Evolutionary conservation across 169 alveolate genomes (phyloP).

Genomic region (Perkinsus marinus): DNA sequence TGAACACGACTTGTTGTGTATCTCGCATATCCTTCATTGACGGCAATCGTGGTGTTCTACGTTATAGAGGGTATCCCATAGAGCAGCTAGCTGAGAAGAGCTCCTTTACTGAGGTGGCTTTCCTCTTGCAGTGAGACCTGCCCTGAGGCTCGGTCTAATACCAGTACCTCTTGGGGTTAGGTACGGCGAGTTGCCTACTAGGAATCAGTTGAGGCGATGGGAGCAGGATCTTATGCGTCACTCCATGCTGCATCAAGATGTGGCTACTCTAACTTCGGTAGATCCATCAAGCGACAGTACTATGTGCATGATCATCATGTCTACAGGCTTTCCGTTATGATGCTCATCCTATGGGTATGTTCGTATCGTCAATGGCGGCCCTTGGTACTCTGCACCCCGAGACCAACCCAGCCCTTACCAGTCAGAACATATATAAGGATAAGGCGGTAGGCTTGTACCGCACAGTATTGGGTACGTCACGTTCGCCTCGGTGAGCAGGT

Average conservation of each 20-base stretch:
- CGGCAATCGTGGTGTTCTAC: conserved; percentile 66
- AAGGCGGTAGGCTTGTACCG: neutral
- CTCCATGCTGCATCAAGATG: neutral
- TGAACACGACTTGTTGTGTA: conserved; percentile 54
- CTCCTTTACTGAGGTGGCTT: conserved; percentile 57
- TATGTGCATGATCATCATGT: neutral
- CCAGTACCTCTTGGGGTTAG: conserved; percentile 15
- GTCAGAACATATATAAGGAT: conserved; percentile 3
- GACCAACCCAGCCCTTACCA: conserved; percentile 53
- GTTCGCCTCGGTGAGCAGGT: conserved; percentile 29
- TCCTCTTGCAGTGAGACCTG: conserved; percentile 6
- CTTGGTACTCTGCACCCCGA: conserved; percentile 60
- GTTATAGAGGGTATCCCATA: conserved; percentile 66
- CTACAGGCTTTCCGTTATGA: conserved; percentile 43
- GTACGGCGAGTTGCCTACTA: conserved; percentile 66
- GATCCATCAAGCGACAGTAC: too few relatives aligned
- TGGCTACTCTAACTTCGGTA: neutral
- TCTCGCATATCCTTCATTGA: conserved; percentile 62
- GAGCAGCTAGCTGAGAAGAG: conserved; percentile 61
- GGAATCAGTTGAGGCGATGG: conserved; percentile 10
- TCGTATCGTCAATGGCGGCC: conserved; percentile 54
- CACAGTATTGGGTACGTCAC: too few relatives aligned
- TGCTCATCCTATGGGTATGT: conserved; percentile 73
- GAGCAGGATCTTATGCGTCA: neutral
- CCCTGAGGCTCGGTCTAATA: neutral